Evolutionary conservation across 2,329 filamentous ascomycete genomes (phyloP), one percentile per base, ranked within the genome.

Genomic region (Thielaviopsis euricoi): DNA sequence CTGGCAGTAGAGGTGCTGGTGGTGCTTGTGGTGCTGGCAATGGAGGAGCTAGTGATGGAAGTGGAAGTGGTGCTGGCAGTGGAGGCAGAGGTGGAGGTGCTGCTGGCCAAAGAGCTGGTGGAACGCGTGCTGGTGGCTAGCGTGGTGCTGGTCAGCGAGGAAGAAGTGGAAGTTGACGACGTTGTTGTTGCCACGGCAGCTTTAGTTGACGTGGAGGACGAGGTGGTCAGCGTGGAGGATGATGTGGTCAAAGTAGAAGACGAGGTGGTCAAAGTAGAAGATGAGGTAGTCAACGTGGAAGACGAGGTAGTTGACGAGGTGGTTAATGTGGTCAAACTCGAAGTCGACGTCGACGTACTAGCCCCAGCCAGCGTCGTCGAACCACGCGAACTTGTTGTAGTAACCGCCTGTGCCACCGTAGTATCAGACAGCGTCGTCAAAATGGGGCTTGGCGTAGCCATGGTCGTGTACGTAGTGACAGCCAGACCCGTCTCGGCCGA

Each of bases 21-120:
- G n/a, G n/a, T n/a, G n/a, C n/a, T n/a, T n/a, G 61, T 57, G 58
- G 58, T 62, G 26, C 6, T 57, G 59, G 60, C 53, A n/a, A n/a
- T n/a, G n/a, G n/a, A n/a, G n/a, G 62, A 67, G 62, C 58, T 67
- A 56, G 61, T 62, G 58, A 62, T 67, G 19, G 58, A 67, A 55
- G 59, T 57, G 50, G 57, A 48, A 7, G 63, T 52, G 37, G 13
- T 17, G 58, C 58, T 7, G 60, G 40, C 22, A 37, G 52, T 15
- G 43, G 57, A 51, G 17, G 15, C 50, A 21, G 54, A 52, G n/a
- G 33, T 52, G 21, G 40, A 62, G 53, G 61, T 57, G 58, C 58
- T 62, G 26, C 6, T 57, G 59, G 60, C 53, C 55, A 53, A 51
- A 61, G 15, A 63, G 62, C 43, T 17, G 29, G 43, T 13, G 37